These are phyloP conservation scores for Funneliformis geosporum DNA, from an alignment of 192 early-diverging fungal genomes.

Conservation along the genomic window DNA sequence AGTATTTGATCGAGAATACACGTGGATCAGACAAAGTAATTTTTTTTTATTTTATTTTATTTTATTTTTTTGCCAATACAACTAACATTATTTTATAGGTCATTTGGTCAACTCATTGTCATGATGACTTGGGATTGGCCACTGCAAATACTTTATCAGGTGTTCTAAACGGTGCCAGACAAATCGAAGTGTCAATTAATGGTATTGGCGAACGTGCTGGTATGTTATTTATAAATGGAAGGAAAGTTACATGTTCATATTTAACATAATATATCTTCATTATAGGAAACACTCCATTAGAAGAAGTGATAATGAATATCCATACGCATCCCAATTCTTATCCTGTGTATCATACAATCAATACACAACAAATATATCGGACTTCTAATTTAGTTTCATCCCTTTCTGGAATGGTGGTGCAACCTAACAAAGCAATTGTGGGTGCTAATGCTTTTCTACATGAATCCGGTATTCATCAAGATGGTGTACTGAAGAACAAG, in stretches of 20 bases:
- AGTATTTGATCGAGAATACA: conserved; percentile 76
- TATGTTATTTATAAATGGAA: not conserved
- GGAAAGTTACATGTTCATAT: not conserved
- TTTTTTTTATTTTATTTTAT: not conserved
- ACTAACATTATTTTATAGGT: conserved; percentile 36
- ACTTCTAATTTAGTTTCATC: conserved; percentile 88
- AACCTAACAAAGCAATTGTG: conserved; percentile 98
- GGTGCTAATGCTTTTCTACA: conserved; percentile 96
- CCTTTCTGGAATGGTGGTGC: conserved; percentile 92
- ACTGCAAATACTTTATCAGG: conserved; percentile 96
- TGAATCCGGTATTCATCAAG: conserved; percentile 98
- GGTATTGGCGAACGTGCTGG: conserved; percentile 96
- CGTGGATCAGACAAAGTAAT: conserved; percentile 64
- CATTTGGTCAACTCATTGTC: conserved; percentile 95
- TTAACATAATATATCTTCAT: not conserved
- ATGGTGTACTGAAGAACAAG: conserved; percentile 96
- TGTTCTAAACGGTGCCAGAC: conserved; percentile 86
- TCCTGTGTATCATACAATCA: conserved; percentile 89
- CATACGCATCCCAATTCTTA: conserved; percentile 88
- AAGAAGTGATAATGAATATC: conserved; percentile 94
- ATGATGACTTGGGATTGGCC: conserved; percentile 95
- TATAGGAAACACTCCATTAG: conserved; percentile 90
- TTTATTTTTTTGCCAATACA: not conserved
- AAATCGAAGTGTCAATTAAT: conserved; percentile 97
- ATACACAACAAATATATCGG: conserved; percentile 84